Base-by-base conservation (phyloP, 192 early-diverging fungal genomes). In the Podila epigama region DNA sequence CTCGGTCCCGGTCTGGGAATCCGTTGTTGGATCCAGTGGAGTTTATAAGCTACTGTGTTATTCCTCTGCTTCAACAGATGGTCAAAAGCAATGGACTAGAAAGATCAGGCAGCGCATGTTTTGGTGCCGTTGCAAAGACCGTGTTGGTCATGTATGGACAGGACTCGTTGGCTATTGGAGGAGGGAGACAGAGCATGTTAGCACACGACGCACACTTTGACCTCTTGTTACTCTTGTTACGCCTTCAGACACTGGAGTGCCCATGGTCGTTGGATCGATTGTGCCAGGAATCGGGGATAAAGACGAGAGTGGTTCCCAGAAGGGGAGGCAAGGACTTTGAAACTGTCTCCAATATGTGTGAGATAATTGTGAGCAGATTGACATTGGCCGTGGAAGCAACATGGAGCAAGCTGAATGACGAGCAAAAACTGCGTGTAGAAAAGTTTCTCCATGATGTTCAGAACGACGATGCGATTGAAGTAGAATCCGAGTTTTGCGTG, bases 21-120 rank as follows among this genome's bases (percentile, higher is more conserved):
- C 10, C 33, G 5, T 35, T 61, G 13, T 20, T 77, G 27, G 51
- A 68, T 36, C 34, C 35, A 18, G 27, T 10, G 5, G 73, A 60
- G 55, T 68, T 77, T 35, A 25, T 77, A 48, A 12, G 10, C 11
- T 55, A 60, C 9, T 77, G 73, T 33, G 61, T 44, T 0, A 44
- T 53, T 5, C 73, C 66, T 4, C 32, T 75, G n/a, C 18, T 75
- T 7, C 13, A 51, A 1, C 5, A 12, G 3, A 68, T 77, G 64
- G 32, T 51, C 7, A 20, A 4, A 48, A 10, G 8, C n/a, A 22
- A 11, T 4, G 44, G 44, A n/a, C n/a, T n/a, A 5, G 28, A 35
- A 12, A 41, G 20, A 32, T 10, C 2, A 1, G 37, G 25, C 1
- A 37, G 36, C 8, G 13, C 35, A 4, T 59, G 60, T 20, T 77